These are phyloP conservation scores for Entomortierella parvispora DNA, from an alignment of 192 early-diverging fungal genomes.

Conservation along the genomic window DNA sequence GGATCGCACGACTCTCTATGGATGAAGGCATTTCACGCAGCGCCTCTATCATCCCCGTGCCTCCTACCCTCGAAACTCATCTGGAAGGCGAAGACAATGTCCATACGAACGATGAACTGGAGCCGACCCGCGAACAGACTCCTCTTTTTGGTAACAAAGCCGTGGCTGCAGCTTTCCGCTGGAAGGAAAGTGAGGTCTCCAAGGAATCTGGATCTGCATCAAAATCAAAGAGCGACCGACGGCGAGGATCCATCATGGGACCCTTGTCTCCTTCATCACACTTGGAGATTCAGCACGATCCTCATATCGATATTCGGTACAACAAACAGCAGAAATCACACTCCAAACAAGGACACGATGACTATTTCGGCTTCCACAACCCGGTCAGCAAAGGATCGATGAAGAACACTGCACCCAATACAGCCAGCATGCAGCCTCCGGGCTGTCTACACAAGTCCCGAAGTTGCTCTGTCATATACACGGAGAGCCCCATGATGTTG, in stretches of 20 bases:
- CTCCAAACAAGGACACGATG: neutral
- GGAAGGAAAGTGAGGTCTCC: too few relatives aligned
- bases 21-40: slow-evolving; percentile 15
- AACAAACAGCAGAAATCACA: neutral
- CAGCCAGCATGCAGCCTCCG: too few relatives aligned
- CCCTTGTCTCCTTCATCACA: neutral
- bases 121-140: neutral
- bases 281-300: neutral
- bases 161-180: too few relatives aligned
- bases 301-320: slow-evolving; percentile 2
- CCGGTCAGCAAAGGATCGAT: neutral
- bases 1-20: slow-evolving; percentile 27
- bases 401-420: neutral
- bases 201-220: too few relatives aligned
- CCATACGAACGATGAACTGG: neutral
- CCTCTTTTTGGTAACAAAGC: too few relatives aligned
- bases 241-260: neutral
- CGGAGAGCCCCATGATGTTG: neutral
- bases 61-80: slow-evolving; percentile 13
- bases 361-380: neutral
- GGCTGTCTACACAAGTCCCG: neutral
- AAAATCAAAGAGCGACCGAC: neutral
- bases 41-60: slow-evolving; percentile 21
- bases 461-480: neutral
- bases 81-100: neutral